phyloP scores from a whole-genome alignment of 108 stramenopile genomes.

The Cyclotella cryptica region DNA sequence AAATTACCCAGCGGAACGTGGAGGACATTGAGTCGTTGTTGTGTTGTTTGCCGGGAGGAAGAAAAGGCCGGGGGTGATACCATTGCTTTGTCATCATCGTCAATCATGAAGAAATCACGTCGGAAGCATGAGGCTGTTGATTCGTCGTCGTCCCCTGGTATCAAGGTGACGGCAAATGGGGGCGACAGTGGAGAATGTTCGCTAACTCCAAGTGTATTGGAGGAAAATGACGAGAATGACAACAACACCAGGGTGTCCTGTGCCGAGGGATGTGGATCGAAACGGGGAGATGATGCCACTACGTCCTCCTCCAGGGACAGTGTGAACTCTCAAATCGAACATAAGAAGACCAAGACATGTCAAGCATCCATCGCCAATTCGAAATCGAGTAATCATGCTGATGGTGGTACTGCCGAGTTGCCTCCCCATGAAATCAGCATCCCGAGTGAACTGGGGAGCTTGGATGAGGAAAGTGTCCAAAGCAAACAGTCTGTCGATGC shows the following conservation, averaged over 20 bases:
- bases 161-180: not conserved
- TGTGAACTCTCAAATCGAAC: not conserved
- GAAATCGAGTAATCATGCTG: not conserved
- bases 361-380: not conserved
- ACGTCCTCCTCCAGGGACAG: not conserved
- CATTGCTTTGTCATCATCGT: not conserved
- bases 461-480: conserved; percentile 2
- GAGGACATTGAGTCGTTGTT: conserved; percentile 9
- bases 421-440: conserved; percentile 4
- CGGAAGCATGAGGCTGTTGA: not conserved
- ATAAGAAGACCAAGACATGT: conserved; percentile 13
- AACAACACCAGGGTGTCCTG: not conserved
- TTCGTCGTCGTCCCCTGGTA: too few species aligned
- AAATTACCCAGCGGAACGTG: conserved; percentile 18
- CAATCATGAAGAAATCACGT: not conserved
- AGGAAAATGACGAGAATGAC: not conserved
- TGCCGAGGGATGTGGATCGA: not conserved
- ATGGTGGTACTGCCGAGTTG: not conserved
- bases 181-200: conserved; percentile 11
- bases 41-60: conserved; percentile 10
- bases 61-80: not conserved
- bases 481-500: conserved; percentile 13
- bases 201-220: conserved; percentile 5
- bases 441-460: not conserved
- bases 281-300: not conserved